Evolutionary conservation across 768 basidiomycete species (phyloP).

Genomic region (Chlorophyllum brunneum): DNA sequence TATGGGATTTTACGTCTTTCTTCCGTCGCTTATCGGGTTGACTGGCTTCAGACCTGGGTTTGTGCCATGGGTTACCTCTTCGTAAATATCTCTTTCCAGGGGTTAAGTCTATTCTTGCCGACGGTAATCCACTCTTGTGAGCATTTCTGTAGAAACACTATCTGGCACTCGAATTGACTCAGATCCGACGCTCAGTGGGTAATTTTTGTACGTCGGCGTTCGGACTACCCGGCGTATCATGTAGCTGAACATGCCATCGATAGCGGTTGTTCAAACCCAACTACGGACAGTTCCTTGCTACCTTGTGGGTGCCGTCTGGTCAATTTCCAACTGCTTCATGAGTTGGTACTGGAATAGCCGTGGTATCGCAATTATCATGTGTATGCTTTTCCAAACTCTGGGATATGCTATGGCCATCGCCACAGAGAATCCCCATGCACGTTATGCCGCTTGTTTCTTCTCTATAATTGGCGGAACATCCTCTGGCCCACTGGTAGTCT

Average conservation of each 20-base stretch:
- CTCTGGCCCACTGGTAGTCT: constrained; percentile 31
- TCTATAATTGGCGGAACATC: constrained; percentile 35
- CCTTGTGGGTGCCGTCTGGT: constrained; percentile 37
- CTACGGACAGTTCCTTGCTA: constrained; percentile 48
- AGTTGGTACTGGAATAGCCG: constrained; percentile 35
- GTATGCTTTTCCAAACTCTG: constrained; percentile 32
- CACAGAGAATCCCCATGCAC: constrained; percentile 37
- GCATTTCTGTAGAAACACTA: constrained; percentile 14
- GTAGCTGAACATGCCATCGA: neutral
- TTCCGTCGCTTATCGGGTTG: neutral
- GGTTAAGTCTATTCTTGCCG: constrained; percentile 41
- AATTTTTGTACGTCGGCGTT: constrained; percentile 29
- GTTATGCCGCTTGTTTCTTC: constrained; percentile 47
- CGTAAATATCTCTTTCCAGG: constrained; percentile 42
- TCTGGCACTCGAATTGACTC: neutral
- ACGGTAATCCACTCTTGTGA: constrained; percentile 41
- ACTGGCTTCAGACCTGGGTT: constrained; percentile 23
- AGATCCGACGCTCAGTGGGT: constrained; percentile 23
- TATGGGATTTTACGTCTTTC: neutral
- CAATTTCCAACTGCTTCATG: constrained; percentile 29
- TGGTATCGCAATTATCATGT: constrained; percentile 30
- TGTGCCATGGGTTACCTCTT: constrained; percentile 28
- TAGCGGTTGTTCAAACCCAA: constrained; percentile 42
- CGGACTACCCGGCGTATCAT: neutral
- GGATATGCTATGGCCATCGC: constrained; percentile 42